These are phyloP conservation scores for Capronia coronata DNA, from an alignment of 2,329 filamentous ascomycete species.

Conservation along the genomic window DNA sequence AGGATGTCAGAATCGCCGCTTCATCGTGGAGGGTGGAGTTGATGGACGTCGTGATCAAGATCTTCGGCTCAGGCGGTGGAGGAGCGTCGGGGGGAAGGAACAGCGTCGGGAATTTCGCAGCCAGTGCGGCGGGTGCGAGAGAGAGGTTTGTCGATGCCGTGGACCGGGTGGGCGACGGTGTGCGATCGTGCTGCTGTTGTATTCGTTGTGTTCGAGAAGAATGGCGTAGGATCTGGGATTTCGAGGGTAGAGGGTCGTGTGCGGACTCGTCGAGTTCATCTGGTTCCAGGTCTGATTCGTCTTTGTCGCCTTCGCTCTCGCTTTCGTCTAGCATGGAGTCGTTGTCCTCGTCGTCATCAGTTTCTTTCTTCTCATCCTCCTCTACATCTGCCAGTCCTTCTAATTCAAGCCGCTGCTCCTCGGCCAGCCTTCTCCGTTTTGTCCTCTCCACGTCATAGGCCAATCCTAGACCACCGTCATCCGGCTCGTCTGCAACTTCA, in stretches of 20 bases:
- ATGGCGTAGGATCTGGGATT: conserved; percentile 28
- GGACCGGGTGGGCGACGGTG: conserved; percentile 50
- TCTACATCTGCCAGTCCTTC: conserved; percentile 14
- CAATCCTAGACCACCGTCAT: conserved; percentile 40
- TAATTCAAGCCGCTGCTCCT: conserved; percentile 36
- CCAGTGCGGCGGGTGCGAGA: conserved; percentile 54
- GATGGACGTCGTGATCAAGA: conserved; percentile 84
- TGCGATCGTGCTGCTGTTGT: conserved; percentile 41
- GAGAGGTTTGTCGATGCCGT: conserved; percentile 54
- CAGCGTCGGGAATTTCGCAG: conserved; percentile 55
- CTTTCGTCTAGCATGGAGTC: conserved; percentile 74
- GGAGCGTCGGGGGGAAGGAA: conserved; percentile 38
- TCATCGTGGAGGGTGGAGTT: conserved; percentile 83
- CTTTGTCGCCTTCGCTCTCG: conserved; percentile 30
- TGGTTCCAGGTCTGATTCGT: conserved; percentile 21
- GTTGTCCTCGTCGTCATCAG: conserved; percentile 50
- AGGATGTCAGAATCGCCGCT: conserved; percentile 66
- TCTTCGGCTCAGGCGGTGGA: conserved; percentile 62
- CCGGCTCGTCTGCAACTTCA: conserved; percentile 54
- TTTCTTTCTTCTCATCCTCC: conserved; percentile 33
- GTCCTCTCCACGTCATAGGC: conserved; percentile 45
- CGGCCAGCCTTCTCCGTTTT: conserved; percentile 43
- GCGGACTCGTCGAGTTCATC: conserved; percentile 12
- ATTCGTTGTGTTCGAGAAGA: conserved; percentile 24
- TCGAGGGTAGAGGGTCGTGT: conserved; percentile 24